These are phyloP conservation scores for Sarcomyxa edulis DNA, from an alignment of 768 basidiomycete genomes.

Conservation along the genomic window DNA sequence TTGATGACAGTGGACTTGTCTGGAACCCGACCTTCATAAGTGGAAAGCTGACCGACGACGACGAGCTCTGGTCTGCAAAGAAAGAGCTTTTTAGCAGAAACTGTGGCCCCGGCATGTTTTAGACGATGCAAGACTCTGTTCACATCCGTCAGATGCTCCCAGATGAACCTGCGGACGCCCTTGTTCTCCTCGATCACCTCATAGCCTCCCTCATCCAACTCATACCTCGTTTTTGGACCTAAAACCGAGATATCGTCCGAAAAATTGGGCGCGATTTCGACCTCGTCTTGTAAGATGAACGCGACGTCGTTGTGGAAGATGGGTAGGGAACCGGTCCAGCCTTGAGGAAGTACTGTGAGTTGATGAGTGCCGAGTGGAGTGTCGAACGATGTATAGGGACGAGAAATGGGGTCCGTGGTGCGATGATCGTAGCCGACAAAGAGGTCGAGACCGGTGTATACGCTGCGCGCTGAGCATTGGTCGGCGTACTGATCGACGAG, in stretches of 20 bases:
- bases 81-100: slow-evolving; percentile 13
- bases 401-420: slow-evolving; percentile 17
- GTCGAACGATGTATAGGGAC: slow-evolving; percentile 36
- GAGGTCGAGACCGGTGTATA: slow-evolving; percentile 26
- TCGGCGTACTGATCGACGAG: slow-evolving; percentile 26
- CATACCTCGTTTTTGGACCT: slow-evolving; percentile 16
- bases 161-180: slow-evolving; percentile 24
- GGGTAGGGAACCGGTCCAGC: slow-evolving; percentile 29
- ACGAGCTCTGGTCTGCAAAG: slow-evolving; percentile 12
- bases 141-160: slow-evolving; percentile 29
- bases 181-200: slow-evolving; percentile 20
- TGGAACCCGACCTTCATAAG: slow-evolving; percentile 23
- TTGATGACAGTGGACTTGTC: slow-evolving; percentile 18
- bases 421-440: slow-evolving; percentile 32
- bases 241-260: slow-evolving; percentile 9
- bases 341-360: slow-evolving; percentile 31
- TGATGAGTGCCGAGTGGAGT: slow-evolving; percentile 23
- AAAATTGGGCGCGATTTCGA: slow-evolving; percentile 19
- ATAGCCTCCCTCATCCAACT: slow-evolving; percentile 6
- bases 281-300: slow-evolving; percentile 31
- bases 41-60: slow-evolving; percentile 31
- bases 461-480: slow-evolving; percentile 24
- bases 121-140: slow-evolving; percentile 15
- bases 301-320: slow-evolving; percentile 36
- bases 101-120: slow-evolving; percentile 12